These are phyloP conservation scores for Phytophthora constricta DNA, from an alignment of 352 stramenopile genomes.

Conservation along the genomic window DNA sequence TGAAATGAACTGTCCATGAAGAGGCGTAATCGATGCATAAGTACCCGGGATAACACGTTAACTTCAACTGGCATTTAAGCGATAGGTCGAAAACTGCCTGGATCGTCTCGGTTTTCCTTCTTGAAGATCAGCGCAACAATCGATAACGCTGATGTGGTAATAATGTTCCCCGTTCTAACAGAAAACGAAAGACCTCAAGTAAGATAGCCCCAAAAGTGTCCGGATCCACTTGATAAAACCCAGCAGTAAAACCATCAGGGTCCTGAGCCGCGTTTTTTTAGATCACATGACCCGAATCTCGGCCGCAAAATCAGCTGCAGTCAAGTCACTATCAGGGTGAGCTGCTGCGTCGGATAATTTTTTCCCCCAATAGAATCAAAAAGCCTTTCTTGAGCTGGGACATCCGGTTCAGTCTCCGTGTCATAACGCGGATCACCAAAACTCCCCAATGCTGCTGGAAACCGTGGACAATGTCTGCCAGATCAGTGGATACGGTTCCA, in stretches of 20 bases:
- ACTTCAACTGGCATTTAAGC: constrained; percentile 2
- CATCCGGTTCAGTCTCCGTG: neutral
- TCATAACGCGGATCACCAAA: neutral
- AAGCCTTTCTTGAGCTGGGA: no score
- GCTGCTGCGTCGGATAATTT: neutral
- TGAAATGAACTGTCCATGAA: neutral
- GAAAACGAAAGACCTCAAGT: neutral
- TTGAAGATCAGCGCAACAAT: neutral
- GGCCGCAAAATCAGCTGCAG: neutral
- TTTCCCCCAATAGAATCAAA: no score
- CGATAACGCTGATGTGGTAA: neutral
- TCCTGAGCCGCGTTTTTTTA: neutral
- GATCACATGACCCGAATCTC: no score
- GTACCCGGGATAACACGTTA: neutral
- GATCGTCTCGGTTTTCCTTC: neutral
- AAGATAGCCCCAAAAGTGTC: neutral
- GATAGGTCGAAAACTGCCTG: neutral
- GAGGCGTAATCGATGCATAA: neutral
- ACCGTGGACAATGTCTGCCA: neutral
- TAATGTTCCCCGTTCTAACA: neutral
- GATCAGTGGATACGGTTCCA: neutral
- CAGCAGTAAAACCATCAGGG: neutral
- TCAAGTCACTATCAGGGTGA: neutral
- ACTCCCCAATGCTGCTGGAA: neutral
- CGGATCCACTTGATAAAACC: neutral